Conservation (phyloP, 2,329 filamentous ascomycete genomes). For the Lithohypha guttulata region DNA sequence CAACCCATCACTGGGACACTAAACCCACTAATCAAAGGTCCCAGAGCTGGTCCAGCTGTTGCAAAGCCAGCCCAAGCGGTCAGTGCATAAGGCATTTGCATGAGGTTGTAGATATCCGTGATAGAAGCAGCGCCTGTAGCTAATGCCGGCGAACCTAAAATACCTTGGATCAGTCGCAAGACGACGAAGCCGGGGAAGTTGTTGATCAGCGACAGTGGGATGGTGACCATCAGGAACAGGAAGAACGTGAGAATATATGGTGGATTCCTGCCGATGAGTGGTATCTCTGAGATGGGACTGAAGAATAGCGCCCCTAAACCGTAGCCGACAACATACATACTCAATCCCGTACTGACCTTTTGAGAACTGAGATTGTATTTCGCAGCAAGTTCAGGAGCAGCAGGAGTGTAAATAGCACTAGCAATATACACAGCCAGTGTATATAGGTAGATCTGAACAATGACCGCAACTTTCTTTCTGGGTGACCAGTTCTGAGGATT, state of each 20-base stretch:
- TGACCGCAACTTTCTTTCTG: slow-evolving; percentile 18
- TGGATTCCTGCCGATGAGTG: slow-evolving; percentile 54
- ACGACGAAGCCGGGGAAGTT: slow-evolving; percentile 56
- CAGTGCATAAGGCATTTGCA: slow-evolving; percentile 48
- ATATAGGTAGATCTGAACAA: slow-evolving; percentile 22
- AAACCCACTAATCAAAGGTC: slow-evolving; percentile 48
- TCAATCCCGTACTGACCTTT: slow-evolving; percentile 18
- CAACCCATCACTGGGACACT: slow-evolving; percentile 47
- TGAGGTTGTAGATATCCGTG: slow-evolving; percentile 40
- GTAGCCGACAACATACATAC: slow-evolving; percentile 22
- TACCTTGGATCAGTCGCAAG: slow-evolving; percentile 53
- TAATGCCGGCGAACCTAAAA: slow-evolving; percentile 56
- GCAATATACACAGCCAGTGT: slow-evolving; percentile 22
- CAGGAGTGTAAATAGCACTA: slow-evolving; percentile 20
- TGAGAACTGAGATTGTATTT: slow-evolving; percentile 14
- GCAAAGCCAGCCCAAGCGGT: slow-evolving; percentile 45
- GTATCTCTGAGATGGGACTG: slow-evolving; percentile 57
- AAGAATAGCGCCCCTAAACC: slow-evolving; percentile 30
- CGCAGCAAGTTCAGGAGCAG: slow-evolving; percentile 16
- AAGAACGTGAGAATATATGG: slow-evolving; percentile 59
- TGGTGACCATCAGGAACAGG: slow-evolving; percentile 55
- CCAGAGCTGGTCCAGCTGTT: slow-evolving; percentile 23
- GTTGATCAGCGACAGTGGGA: slow-evolving; percentile 52
- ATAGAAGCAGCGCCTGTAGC: slow-evolving; percentile 45
- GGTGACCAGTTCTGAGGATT: slow-evolving; percentile 24